These are phyloP conservation scores for Cnidoscolus chayamansa DNA, from an alignment of 441 rosid species.

Conservation along the genomic window DNA sequence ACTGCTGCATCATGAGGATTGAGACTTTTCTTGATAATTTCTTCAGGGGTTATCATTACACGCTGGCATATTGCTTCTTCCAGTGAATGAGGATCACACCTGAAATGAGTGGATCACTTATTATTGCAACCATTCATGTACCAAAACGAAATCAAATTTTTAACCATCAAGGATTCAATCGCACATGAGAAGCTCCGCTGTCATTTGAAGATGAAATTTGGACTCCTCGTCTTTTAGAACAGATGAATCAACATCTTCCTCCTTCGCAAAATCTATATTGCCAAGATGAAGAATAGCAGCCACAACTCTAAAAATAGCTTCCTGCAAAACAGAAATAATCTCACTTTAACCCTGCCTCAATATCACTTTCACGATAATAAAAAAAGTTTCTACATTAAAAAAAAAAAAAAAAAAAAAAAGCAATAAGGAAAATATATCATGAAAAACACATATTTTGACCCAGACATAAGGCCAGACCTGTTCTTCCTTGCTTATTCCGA, in stretches of 20 bases:
- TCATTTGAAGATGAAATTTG: constrained; percentile 71
- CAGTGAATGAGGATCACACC: constrained; percentile 68
- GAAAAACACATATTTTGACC: constrained; percentile 13
- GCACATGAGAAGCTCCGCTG: constrained; percentile 78
- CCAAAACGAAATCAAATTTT: constrained; percentile 22
- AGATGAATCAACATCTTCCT: constrained; percentile 67
- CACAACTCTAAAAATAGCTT: constrained; percentile 78
- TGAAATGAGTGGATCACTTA: constrained; percentile 28
- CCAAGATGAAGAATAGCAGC: constrained; percentile 97
- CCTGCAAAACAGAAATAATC: constrained; percentile 42
- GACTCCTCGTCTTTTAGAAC: constrained; percentile 56
- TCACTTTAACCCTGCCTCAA: not conserved
- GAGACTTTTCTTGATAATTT: constrained; percentile 76
- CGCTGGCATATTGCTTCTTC: constrained; percentile 82
- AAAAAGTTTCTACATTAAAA: no score
- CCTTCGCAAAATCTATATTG: constrained; percentile 66
- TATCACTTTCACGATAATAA: not conserved
- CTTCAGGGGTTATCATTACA: constrained; percentile 85
- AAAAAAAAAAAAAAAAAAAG: not conserved
- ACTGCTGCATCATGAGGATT: constrained; percentile 71
- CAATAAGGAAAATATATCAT: constrained; percentile 7
- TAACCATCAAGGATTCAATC: constrained; percentile 23
- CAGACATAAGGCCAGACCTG: constrained; percentile 50
- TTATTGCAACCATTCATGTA: constrained; percentile 7
- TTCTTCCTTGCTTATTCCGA: constrained; percentile 71